Conservation (phyloP, 306 rosid species). For the Morella rubra region DNA sequence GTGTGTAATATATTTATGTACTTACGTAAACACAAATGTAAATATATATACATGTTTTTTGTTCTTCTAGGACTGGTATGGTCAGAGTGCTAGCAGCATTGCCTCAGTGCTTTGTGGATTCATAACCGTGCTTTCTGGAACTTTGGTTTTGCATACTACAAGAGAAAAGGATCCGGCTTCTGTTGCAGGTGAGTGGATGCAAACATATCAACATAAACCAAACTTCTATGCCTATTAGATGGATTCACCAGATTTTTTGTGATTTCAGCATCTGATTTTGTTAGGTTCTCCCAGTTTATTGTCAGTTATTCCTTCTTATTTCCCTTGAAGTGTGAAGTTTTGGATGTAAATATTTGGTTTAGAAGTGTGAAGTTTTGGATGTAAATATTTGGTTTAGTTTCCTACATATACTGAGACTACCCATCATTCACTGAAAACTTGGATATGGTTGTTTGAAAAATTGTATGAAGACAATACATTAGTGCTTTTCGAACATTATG, state of each 20-base stretch:
- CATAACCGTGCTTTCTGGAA: slow-evolving; percentile 82
- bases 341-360: too few relatives aligned
- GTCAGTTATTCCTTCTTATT: too few relatives aligned
- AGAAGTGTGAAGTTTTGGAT: too few relatives aligned
- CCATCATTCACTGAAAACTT: not conserved
- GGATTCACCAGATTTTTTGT: not conserved
- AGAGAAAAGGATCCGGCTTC: slow-evolving; percentile 61
- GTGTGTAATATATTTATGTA: not conserved
- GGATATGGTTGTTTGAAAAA: not conserved
- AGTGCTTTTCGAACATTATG: not conserved
- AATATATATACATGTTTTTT: not conserved
- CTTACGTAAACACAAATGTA: too few relatives aligned
- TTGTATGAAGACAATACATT: not conserved
- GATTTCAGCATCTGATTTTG: not conserved
- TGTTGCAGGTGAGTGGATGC: slow-evolving; percentile 51
- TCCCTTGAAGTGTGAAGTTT: too few relatives aligned
- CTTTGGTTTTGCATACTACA: slow-evolving; percentile 73
- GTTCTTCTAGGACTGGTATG: slow-evolving; percentile 71
- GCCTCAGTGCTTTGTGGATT: slow-evolving; percentile 86
- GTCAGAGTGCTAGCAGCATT: slow-evolving; percentile 83
- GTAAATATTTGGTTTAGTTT: too few relatives aligned
- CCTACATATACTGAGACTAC: too few relatives aligned
- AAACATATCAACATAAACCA: not conserved
- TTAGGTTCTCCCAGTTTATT: not conserved
- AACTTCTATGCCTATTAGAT: not conserved